Evolutionary conservation across 306 rosid genomes (phyloP), one percentile per base, ranked within the genome.

Genomic region (Spatholobus suberectus): DNA sequence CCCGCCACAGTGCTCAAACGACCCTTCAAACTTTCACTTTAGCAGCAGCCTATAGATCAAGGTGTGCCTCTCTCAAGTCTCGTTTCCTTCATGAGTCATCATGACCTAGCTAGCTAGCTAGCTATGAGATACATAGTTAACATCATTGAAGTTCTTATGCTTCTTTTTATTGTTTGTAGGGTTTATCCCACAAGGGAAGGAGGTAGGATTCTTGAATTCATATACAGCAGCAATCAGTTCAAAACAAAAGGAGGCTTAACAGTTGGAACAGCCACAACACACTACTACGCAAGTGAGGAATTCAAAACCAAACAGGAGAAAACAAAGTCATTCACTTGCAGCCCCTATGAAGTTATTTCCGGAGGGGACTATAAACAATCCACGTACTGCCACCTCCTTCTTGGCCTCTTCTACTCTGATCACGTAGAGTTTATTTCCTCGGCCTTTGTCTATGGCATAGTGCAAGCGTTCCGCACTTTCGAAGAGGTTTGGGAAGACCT

Each of bases 221-320:
- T 92, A 84, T 96, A 96, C 85, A 88, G 99, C 82, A 93, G 99
- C 90, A 90, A 82, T 8, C 90, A 84, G 84, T 89, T 78, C 85
- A 91, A 89, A 86, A 89, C 98, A 13, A 89, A 91, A 80, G 99
- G 98, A 75, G 96, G 94, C 0, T 61, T 96, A 87, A 82, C 82
- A 0, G 91, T 81, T 2, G 99, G 96, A 87, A 90, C 98, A 14
- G 99, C 99, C 40, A 96, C 99, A 70, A 93, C 98, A 32, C 99
- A 96, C 82, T 93, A 91, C 73, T 96, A 89, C 72, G 86, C 91
- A 54, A 96, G 99, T 70, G 88, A 90, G 54, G 92, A 93, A 78
- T 96, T 96, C 92, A 93, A 93, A 83, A 90, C 83, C 84, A 96
- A 92, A 67, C 97, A 96, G 5, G 85, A 87, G 24, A 87, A 82